Base-by-base conservation (phyloP, 2,329 filamentous ascomycete species). In the Stemphylium beticola region DNA sequence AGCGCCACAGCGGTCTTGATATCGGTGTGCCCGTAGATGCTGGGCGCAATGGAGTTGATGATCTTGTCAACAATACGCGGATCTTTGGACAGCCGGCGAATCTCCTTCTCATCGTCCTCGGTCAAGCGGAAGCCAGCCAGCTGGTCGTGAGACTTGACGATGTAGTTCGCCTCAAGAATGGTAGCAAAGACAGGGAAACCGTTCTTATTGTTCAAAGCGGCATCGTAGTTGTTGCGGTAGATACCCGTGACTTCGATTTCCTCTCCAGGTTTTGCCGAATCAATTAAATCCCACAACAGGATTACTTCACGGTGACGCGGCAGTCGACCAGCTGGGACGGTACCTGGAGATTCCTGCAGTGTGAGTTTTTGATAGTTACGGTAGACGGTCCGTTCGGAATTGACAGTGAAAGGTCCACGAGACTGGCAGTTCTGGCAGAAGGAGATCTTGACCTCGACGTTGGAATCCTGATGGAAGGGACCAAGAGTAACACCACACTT, bases 321-420 rank as follows among this genome's bases (percentile, higher is more conserved):
- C 41, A 99, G 84, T 76, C 95, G 93, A 69, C 95, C 95, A 32
- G 96, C 93, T 4, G 95, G 96, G 3, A 99, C 95, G 6, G 95
- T 98, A 49, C 95, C 96, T 4, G 95, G 95, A 0, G 96, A 96
- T 76, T 99, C 95, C 72, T 99, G 95, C 11, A 99, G 84, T 0
- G 95, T 99, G 66, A 99, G 82, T 74, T 97, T 99, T 76, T 99
- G 95, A 78, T 97, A 99, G 77, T 99, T 99, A 60, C 95, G 90
- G 79, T 99, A 99, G 14, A 99, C 90, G 0, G 95, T 99, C 82
- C 96, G 96, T 74, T 98, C 95, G 4, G 92, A 95, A 78, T 98
- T 98, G 62, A 99, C 81, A 0, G 89, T 96, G 72, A 99, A 99
- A 0, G 95, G 96, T 0, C 95, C 95, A 36, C 92, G 88, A 34